Evolutionary conservation across 257 asterid genomes (phyloP).

Genomic region (Solanum megistacrolobum): DNA sequence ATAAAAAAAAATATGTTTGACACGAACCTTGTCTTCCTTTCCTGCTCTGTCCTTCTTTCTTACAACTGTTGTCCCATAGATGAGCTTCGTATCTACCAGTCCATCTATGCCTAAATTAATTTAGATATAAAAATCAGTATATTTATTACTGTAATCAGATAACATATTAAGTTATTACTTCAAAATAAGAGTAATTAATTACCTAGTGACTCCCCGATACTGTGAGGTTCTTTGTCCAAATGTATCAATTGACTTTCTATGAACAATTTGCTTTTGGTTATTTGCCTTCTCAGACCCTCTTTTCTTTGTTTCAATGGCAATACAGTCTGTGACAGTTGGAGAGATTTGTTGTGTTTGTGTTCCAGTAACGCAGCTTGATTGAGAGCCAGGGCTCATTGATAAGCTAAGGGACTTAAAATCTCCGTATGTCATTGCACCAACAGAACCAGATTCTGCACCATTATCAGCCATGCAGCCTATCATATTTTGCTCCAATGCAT

Average conservation of each 20-base stretch:
- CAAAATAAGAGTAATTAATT: neutral
- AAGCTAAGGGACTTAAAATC: slow-evolving; percentile 69
- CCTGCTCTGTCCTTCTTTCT: slow-evolving; percentile 99
- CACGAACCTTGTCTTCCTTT: slow-evolving; percentile 90
- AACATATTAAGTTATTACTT: neutral
- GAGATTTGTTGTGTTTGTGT: slow-evolving; percentile 51
- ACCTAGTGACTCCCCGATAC: slow-evolving; percentile 98
- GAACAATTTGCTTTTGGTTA: slow-evolving; percentile 57
- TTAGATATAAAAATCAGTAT: neutral
- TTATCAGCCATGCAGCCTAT: slow-evolving; percentile 20
- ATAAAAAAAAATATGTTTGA: neutral
- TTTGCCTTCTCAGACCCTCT: slow-evolving; percentile 57
- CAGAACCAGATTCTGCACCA: slow-evolving; percentile 25
- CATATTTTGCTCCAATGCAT: slow-evolving; percentile 29
- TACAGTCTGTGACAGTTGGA: slow-evolving; percentile 33
- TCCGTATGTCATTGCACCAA: slow-evolving; percentile 49
- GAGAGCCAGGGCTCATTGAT: slow-evolving; percentile 95
- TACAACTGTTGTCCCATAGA: slow-evolving; percentile 96
- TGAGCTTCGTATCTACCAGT: slow-evolving; percentile 99
- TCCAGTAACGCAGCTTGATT: slow-evolving; percentile 71
- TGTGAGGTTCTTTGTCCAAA: slow-evolving; percentile 95
- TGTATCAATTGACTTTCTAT: slow-evolving; percentile 86
- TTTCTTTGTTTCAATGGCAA: slow-evolving; percentile 51
- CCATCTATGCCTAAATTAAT: slow-evolving; percentile 76
- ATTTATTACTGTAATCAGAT: neutral